These are phyloP conservation scores for Puccinia triticina DNA, from an alignment of 1,284 basidiomycete species.

Conservation along the genomic window DNA sequence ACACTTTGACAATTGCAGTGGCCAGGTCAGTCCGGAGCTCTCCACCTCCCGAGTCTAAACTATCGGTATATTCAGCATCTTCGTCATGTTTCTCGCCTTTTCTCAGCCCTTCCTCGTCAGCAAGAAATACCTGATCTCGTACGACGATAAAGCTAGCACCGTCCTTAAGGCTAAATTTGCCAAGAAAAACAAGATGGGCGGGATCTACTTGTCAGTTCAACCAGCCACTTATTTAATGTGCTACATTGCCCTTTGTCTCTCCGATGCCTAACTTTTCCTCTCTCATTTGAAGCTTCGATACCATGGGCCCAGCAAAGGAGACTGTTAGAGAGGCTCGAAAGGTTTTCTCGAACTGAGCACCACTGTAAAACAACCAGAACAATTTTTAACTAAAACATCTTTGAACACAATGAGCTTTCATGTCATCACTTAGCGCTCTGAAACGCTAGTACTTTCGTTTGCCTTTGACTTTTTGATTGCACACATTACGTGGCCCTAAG, in stretches of 20 bases:
- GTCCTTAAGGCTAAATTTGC: slow-evolving; percentile 31
- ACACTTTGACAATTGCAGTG: slow-evolving; percentile 42
- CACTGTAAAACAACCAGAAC: not conserved
- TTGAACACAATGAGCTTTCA: too few relatives aligned
- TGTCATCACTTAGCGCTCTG: too few relatives aligned
- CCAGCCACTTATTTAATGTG: not conserved
- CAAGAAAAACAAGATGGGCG: slow-evolving; percentile 18
- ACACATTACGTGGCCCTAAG: too few relatives aligned
- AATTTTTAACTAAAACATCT: too few relatives aligned
- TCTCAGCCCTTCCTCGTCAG: slow-evolving; percentile 44
- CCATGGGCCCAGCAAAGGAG: slow-evolving; percentile 21
- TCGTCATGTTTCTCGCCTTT: not conserved
- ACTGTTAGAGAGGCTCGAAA: slow-evolving; percentile 11
- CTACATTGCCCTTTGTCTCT: not conserved
- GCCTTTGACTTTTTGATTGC: too few relatives aligned
- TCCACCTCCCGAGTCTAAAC: not conserved
- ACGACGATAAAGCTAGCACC: slow-evolving; percentile 45
- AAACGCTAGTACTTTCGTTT: too few relatives aligned
- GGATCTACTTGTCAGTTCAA: slow-evolving; percentile 33
- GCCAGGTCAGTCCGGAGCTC: slow-evolving; percentile 16
- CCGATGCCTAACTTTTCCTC: not conserved
- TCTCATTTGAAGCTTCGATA: slow-evolving; percentile 33
- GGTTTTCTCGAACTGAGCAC: not conserved
- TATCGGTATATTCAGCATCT: not conserved
- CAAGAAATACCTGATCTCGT: slow-evolving; percentile 41